Percentiles rank a stretch among this genome's conserved stretches.
Evolutionary conservation across 768 basidiomycete species (phyloP).

Genomic region (Phylloporus sp.): DNA sequence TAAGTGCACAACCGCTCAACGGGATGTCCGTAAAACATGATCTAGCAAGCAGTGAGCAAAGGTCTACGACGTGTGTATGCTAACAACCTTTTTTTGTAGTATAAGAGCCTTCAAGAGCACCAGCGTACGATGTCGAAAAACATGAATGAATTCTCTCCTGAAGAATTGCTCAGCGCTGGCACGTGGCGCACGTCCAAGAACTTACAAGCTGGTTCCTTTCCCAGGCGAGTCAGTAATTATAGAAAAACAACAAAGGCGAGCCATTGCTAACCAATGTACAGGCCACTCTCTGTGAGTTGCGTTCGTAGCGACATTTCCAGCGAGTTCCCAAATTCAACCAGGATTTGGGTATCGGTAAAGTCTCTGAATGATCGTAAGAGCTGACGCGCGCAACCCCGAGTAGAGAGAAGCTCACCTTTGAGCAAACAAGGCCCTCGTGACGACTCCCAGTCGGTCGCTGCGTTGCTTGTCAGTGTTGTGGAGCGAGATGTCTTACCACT

Average conservation of each 20-base stretch:
- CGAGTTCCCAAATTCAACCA: slow-evolving; percentile 81
- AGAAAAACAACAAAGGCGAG: background rate
- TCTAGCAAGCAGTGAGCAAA: slow-evolving; percentile 40
- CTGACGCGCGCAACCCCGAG: background rate
- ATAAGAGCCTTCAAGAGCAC: slow-evolving; percentile 93
- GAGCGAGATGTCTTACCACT: slow-evolving; percentile 3
- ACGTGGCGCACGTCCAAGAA: background rate
- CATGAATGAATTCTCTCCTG: slow-evolving; percentile 89
- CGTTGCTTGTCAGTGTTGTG: slow-evolving; percentile 2
- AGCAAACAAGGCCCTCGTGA: slow-evolving; percentile 86
- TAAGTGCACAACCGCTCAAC: slow-evolving; percentile 95
- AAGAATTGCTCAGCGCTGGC: slow-evolving; percentile 1
- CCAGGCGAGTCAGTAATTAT: slow-evolving; percentile 7
- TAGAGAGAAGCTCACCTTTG: slow-evolving; percentile 49
- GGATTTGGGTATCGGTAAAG: slow-evolving; percentile 79
- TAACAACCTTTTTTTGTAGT: slow-evolving; percentile 80
- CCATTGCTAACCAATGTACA: slow-evolving; percentile 83
- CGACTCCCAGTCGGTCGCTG: slow-evolving; percentile 90
- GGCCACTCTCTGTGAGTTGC: slow-evolving; percentile 85
- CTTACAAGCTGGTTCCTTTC: slow-evolving; percentile 69
- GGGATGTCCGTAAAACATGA: slow-evolving; percentile 95
- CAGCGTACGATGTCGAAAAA: slow-evolving; percentile 87
- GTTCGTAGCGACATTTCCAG: slow-evolving; percentile 70
- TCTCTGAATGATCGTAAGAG: slow-evolving; percentile 44
- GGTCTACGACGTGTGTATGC: background rate